These are phyloP conservation scores for Starmera amethionina DNA, from an alignment of 805 yeast species.

Conservation along the genomic window DNA sequence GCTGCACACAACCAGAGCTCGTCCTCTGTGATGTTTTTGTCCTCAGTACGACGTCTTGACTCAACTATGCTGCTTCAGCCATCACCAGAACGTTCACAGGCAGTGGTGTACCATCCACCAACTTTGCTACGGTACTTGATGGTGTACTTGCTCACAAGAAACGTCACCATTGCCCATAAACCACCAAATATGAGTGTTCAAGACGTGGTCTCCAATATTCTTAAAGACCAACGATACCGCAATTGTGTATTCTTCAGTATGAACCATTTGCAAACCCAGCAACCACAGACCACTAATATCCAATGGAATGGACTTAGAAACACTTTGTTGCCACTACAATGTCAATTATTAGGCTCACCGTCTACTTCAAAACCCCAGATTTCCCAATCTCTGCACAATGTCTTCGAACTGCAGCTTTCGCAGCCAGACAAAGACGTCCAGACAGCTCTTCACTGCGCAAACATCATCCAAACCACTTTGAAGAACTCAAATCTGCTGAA, in stretches of 20 bases:
- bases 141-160: not conserved
- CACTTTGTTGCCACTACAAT: not conserved
- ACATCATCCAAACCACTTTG: too few relatives aligned
- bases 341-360: not conserved
- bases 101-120: conserved; percentile 5
- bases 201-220: not conserved
- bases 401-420: too few relatives aligned
- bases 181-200: not conserved
- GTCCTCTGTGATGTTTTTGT: conserved; percentile 7
- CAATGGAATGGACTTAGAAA: not conserved
- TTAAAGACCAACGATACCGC: not conserved
- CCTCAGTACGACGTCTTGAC: not conserved
- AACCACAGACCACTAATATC: not conserved
- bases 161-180: not conserved
- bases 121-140: not conserved
- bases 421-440: too few relatives aligned
- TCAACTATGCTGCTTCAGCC: conserved; percentile 2
- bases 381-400: too few relatives aligned
- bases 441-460: too few relatives aligned
- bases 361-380: too few relatives aligned
- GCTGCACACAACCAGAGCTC: conserved; percentile 2
- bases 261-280: not conserved
- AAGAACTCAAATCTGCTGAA: too few relatives aligned
- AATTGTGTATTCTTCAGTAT: not conserved
- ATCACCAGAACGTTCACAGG: conserved; percentile 4